Evolutionary conservation across 495 filamentous ascomycete species (phyloP), one percentile per base, ranked within the genome.

Genomic region (Podospora pseudopauciseta): DNA sequence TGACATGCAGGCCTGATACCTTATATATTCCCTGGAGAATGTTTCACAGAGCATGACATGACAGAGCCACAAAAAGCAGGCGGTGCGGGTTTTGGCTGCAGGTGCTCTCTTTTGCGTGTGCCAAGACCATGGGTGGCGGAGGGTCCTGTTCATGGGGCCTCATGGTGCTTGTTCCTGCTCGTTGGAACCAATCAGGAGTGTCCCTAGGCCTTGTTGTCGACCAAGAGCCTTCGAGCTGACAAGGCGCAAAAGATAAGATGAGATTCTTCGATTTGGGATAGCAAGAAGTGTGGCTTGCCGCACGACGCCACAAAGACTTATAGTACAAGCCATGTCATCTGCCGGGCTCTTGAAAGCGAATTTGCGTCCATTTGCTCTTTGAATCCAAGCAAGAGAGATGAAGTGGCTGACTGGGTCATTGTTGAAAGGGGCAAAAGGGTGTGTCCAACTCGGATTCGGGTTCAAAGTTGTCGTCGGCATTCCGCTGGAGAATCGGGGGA

Each of bases 301-400:
- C 60, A 20, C 60, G 30, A 63, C 11, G 60, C 60, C 30, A 67
- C 39, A 67, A 67, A 61, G n/a, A 54, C 60, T 18, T 28, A 19
- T 13, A 67, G 44, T 28, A n/a, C 55, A 20, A 58, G 55, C 55
- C 55, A 58, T 58, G 23, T 58, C 55, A 58, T 58, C 65, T 61
- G 39, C 57, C 28, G 32, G 56, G 27, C 60, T 26, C 61, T 49
- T 16, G 15, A 49, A 49, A 49, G 39, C 6, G 39, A 11, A 16
- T 49, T 49, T 49, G 39, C 39, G 39, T 1, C 9, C 39, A 49
- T 49, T 13, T 49, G 39, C 39, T 49, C 39, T 13, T 49, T 5
- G 13, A 49, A 23, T 23, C 23, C 23, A 23, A 49, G 13, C 39
- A 49, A 18, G 39, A 49, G 9, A 16, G 15, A 49, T 49, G 39